Evolutionary conservation across 192 early-diverging fungal species (phyloP).

Genomic region (Coemansia sp.): DNA sequence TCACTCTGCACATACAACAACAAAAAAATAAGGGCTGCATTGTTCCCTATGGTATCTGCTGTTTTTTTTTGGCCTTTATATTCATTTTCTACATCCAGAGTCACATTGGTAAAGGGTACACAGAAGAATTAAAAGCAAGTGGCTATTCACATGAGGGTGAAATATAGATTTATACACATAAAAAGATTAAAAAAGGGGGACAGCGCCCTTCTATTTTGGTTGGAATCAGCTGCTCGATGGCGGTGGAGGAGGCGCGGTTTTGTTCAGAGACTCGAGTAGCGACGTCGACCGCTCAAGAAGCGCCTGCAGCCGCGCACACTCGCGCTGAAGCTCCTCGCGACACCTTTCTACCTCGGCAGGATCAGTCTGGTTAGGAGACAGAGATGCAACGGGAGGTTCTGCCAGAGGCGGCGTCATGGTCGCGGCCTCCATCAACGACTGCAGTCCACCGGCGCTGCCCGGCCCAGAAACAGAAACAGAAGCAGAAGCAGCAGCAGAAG

Average conservation of each 20-base stretch:
- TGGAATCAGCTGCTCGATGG: not conserved
- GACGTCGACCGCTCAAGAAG: conserved; percentile 41
- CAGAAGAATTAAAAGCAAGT: not conserved
- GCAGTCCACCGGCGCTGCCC: conserved; percentile 2
- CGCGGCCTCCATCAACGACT: conserved; percentile 27
- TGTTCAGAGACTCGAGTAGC: conserved; percentile 37
- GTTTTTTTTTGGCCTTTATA: not conserved
- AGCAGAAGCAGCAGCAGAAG: not conserved
- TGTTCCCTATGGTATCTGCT: not conserved
- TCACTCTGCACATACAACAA: not conserved
- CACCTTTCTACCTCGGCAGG: conserved; percentile 27
- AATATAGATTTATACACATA: not conserved
- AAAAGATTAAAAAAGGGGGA: not conserved
- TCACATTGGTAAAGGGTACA: not conserved
- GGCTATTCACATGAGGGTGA: not conserved
- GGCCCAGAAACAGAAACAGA: not conserved
- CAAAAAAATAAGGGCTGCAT: not conserved
- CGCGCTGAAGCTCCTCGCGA: conserved; percentile 47
- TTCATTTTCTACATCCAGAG: not conserved
- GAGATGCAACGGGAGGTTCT: not conserved
- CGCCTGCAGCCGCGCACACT: conserved; percentile 37
- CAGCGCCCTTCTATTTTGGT: not conserved
- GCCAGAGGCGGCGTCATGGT: conserved; percentile 21
- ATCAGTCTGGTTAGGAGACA: conserved; percentile 2
- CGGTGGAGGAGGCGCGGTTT: not conserved